Percentiles rank a stretch among this genome's conserved stretches.
Evolutionary conservation across 495 filamentous ascomycete species (phyloP).

Genomic region (Neurospora sublineolata): DNA sequence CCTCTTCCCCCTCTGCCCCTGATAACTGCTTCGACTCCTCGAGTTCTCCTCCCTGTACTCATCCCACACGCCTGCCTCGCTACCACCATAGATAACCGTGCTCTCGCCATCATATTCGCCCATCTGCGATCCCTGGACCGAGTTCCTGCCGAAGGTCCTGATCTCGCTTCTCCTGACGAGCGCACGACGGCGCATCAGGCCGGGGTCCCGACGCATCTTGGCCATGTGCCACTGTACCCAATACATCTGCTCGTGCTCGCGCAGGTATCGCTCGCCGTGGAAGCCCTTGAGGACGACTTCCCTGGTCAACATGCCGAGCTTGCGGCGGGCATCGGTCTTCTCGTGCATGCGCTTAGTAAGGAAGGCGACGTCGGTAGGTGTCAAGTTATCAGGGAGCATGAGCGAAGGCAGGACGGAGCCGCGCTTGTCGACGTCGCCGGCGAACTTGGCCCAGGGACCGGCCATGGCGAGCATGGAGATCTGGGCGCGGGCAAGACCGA

Average conservation of each 20-base stretch:
- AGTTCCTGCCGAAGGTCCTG: background rate
- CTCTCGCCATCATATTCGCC: background rate
- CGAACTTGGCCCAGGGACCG: constrained; percentile 41
- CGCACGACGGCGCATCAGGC: background rate
- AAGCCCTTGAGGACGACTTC: constrained; percentile 51
- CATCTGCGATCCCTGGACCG: background rate
- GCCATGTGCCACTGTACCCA: constrained; percentile 37
- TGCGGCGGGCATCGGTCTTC: constrained; percentile 45
- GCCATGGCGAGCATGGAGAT: constrained; percentile 50
- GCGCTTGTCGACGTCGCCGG: constrained; percentile 10
- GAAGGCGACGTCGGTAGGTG: constrained; percentile 37
- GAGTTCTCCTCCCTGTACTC: background rate
- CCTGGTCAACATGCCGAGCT: constrained; percentile 49
- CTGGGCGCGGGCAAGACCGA: constrained; percentile 47
- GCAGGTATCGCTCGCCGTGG: constrained; percentile 49
- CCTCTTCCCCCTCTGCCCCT: background rate
- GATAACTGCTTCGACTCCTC: background rate
- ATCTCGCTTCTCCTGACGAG: background rate
- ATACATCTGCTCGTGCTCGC: constrained; percentile 61
- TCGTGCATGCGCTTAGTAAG: constrained; percentile 52
- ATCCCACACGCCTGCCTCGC: background rate
- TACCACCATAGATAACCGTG: background rate
- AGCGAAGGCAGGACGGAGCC: constrained; percentile 24
- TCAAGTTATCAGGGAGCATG: constrained; percentile 35
- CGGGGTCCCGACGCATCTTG: constrained; percentile 3